phyloP scores from a whole-genome alignment of 1,284 basidiomycete genomes.

The Rhodotorula sp. region DNA sequence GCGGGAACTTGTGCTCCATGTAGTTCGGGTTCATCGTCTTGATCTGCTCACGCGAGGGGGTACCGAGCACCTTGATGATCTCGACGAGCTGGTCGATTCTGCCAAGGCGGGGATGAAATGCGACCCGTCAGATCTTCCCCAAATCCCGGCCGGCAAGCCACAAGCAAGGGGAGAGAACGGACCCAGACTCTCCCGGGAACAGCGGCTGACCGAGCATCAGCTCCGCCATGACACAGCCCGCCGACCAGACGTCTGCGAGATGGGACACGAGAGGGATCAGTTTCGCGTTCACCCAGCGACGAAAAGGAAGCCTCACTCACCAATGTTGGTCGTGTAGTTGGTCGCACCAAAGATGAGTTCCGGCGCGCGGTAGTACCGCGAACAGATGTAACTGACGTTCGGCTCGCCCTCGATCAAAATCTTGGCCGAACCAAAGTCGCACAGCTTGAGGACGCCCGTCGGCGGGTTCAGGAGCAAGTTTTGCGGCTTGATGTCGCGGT shows the following conservation, averaged over 20 bases:
- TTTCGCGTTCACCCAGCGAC: background rate
- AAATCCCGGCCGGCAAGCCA: background rate
- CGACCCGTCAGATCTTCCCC: constrained; percentile 70
- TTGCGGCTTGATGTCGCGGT: constrained; percentile 99
- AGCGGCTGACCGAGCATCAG: constrained; percentile 98
- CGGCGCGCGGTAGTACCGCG: constrained; percentile 97
- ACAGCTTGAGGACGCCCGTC: constrained; percentile 94
- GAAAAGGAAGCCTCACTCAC: constrained; percentile 55
- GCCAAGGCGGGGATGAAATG: constrained; percentile 63
- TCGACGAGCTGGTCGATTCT: constrained; percentile 99
- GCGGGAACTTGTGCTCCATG: constrained; percentile 99
- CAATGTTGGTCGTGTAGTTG: constrained; percentile 99
- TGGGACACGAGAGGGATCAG: background rate
- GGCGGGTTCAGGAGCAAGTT: constrained; percentile 95
- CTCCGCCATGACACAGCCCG: constrained; percentile 99
- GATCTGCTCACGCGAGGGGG: constrained; percentile 97
- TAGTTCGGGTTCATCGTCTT: constrained; percentile 99
- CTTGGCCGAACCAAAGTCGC: constrained; percentile 99
- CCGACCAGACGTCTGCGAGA: constrained; percentile 90
- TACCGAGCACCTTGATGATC: constrained; percentile 99
- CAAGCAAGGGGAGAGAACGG: background rate
- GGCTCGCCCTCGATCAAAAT: constrained; percentile 96
- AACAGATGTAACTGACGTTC: constrained; percentile 99
- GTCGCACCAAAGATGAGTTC: constrained; percentile 99
- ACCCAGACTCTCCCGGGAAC: constrained; percentile 96